Evolutionary conservation across 345 rosid genomes (phyloP), one percentile per base, ranked within the genome.

Genomic region (Acer negundo): DNA sequence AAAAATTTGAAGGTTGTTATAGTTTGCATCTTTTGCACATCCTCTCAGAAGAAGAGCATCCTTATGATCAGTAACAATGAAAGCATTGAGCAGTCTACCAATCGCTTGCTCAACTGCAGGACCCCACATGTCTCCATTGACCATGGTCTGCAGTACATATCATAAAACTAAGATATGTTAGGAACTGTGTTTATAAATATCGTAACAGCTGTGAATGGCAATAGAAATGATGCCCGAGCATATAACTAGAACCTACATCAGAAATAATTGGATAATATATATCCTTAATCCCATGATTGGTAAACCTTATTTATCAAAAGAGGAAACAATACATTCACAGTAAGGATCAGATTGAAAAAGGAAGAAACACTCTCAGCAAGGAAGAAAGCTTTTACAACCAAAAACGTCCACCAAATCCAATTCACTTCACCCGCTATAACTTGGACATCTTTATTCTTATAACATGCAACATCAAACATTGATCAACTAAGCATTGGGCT

Each of bases 71-170:
- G 97, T 91, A 81, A 90, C 99, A 70, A 96, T 91, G 84, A 96
- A 96, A 81, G 98, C 98, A 86, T 96, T 96, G 31, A 94, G 88
- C 82, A 94, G 63, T 82, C 70, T 94, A 75, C 98, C 98, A 62
- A 96, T 69, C 55, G 99, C 97, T 85, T 86, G 87, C 81, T 96
- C 99, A 90, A 88, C 95, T 71, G 95, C 90, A 76, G 89, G 86
- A 83, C 90, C 99, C 99, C 99, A 96, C 74, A 74, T 82, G 76
- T 90, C 93, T 70, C 91, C 94, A 81, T 88, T 75, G 77, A 88
- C 86, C 86, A 95, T 81, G 72, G 85, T 85, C 99, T 96, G 90
- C 83, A 80, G 70, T 47, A 23, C 38, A 73, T 53, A 70, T 69
- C 44, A 68, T 67, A 70, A 49, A 23, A 65, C 20, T 42, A 62